Base-by-base conservation (phyloP, 2,329 filamentous ascomycete genomes). In the Penicillium sp. region DNA sequence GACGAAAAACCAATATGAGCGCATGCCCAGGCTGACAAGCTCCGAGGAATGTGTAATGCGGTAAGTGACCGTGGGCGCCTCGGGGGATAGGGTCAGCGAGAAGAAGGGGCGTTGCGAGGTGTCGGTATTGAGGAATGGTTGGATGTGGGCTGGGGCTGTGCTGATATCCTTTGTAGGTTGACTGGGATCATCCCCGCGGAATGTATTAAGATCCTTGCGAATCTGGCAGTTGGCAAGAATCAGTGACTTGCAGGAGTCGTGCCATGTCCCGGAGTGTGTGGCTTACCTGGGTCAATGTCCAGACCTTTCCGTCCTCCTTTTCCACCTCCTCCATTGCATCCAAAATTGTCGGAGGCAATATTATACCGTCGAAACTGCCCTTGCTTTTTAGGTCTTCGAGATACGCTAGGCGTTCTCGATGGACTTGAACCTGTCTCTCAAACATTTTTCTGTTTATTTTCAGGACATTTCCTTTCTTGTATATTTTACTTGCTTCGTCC, bases 401-500 rank as follows among this genome's bases (percentile, higher is more conserved):
- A 35, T 64, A 62, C 5, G 45, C 55, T 3, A 64, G 50, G 8
- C 61, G 52, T 36, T 64, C 61, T 6, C 55, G 55, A 31, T 62
- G 61, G 41, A 64, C 42, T 31, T 58, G 27, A 8, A 58, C 58
- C 35, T 64, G 61, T 23, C 61, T 51, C 50, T 64, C 60, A n/a
- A 62, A 64, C 61, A 64, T 58, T 27, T 64, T 64, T 21, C 61
- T 55, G 43, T 58, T 47, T 25, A 62, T 45, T 44, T 62, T 62
- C 49, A 25, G 60, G 19, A 57, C 55, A 6, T 45, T 49, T 4
- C 49, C 53, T 31, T 62, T 64, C 29, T 61, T 64, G 52, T 58
- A 60, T 27, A 31, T 54, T 33, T 62, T 29, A 6, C 38, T 38
- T 29, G 55, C 23, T 10, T 36, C 29, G 1, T 49, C 49, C 3